Conservation (phyloP, 2,329 filamentous ascomycete species). For the Colletotrichum lupini region DNA sequence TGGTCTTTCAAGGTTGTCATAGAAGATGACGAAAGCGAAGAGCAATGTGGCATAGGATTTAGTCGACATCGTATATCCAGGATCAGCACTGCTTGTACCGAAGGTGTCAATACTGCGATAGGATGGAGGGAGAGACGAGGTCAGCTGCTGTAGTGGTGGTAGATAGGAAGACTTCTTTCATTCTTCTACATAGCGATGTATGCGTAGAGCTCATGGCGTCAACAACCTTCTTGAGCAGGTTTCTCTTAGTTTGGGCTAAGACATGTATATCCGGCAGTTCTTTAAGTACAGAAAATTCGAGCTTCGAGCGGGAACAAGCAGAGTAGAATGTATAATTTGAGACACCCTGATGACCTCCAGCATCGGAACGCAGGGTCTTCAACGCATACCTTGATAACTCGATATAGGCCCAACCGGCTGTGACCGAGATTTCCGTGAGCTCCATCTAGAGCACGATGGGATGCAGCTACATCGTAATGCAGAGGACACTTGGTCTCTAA, state of each 20-base stretch:
- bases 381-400: too few species aligned
- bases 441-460: not conserved
- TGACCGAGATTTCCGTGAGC: too few species aligned
- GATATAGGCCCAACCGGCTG: too few species aligned
- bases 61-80: too few species aligned
- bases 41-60: not conserved
- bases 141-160: not conserved
- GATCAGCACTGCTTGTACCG: too few species aligned
- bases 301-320: not conserved
- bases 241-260: not conserved
- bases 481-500: not conserved
- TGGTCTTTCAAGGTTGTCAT: not conserved
- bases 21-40: not conserved
- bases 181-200: not conserved
- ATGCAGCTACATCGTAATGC: not conserved
- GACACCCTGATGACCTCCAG: not conserved
- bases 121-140: not conserved
- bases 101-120: too few species aligned
- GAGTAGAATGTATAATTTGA: rapidly evolving
- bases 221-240: not conserved
- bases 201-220: not conserved
- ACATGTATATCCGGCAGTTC: too few species aligned
- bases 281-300: not conserved
- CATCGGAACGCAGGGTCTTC: not conserved
- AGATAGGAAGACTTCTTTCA: rapidly evolving